Evolutionary conservation across 1,284 basidiomycete genomes (phyloP).

Genomic region (Trametes polyzona): DNA sequence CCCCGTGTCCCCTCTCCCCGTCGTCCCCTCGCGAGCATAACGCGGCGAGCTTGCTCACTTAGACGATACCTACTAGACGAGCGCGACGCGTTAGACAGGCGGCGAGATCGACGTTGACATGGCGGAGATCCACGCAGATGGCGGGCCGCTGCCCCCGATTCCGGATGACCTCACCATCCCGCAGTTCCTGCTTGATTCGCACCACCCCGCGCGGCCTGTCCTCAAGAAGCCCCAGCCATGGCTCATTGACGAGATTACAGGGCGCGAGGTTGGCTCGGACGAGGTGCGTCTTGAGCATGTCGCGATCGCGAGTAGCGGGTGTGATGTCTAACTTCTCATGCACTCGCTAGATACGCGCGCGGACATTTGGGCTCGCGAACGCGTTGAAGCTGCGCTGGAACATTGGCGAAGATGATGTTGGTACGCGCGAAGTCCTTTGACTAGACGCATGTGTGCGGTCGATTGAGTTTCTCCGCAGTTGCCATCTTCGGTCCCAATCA

Average conservation of each 20-base stretch:
- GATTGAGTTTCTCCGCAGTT: constrained; percentile 30
- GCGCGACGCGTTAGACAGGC: neutral
- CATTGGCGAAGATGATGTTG: constrained; percentile 29
- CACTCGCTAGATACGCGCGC: constrained; percentile 21
- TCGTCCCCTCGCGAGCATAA: neutral
- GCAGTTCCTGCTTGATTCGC: constrained; percentile 69
- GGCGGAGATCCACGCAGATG: constrained; percentile 46
- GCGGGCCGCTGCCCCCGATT: constrained; percentile 48
- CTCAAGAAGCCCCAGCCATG: constrained; percentile 39
- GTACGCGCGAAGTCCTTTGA: constrained; percentile 22
- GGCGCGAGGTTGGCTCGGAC: constrained; percentile 48
- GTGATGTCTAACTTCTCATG: neutral
- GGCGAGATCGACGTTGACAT: constrained; percentile 11
- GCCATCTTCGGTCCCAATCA: constrained; percentile 42
- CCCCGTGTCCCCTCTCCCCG: neutral
- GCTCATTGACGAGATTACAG: constrained; percentile 67
- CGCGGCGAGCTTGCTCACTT: neutral
- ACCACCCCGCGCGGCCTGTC: constrained; percentile 52
- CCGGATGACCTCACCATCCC: constrained; percentile 72
- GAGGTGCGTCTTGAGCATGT: constrained; percentile 45
- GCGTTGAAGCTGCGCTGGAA: constrained; percentile 26
- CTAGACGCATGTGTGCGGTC: neutral
- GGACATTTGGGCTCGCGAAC: constrained; percentile 30
- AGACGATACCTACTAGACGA: too few species aligned
- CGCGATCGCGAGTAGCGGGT: neutral